Base-by-base conservation (phyloP, 208 protist species). In the Acanthamoeba lenticulata region DNA sequence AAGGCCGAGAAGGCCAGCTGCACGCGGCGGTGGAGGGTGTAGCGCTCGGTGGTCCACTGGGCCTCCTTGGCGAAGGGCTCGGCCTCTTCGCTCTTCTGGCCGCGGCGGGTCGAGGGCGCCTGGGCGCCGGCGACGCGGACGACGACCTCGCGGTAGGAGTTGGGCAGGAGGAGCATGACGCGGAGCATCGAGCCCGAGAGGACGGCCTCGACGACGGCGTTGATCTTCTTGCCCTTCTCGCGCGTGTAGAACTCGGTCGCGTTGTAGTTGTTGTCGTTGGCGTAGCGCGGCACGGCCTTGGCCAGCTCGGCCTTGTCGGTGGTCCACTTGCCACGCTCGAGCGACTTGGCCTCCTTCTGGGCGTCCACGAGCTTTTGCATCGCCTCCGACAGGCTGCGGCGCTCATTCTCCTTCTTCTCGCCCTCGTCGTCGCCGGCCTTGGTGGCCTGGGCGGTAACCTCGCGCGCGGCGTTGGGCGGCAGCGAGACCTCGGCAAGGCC, bases 1-100 rank as follows among this genome's bases (percentile, higher is more conserved):
- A 93, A 93, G 40, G 89, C 89, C 17, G 89, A 57, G 45, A 93
- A 93, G 65, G 42, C 52, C 32, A 93, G 32, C 13, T 93, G 65
- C 19, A 93, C 49, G 24, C 49, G 40, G 57, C 89, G 57, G 65
- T 93, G 57, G 24, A 93, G 65, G n/a, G 49, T 83, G 47, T 93
- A 81, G 11, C 89, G 6, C 65, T 93, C 89, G 67, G 89, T 93
- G 32, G 89, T 93, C 89, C 89, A 93, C 49, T 93, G 89, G 7
- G 89, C 89, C 65, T 93, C 89, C 67, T 93, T 93, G 89, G 45
- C 57, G 36, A 57, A 93, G 67, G 89, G 89, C 55, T 93, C 89
- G 29, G n/a, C 52, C 21, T 72, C 85, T 38, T 91, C 38, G 11
- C 69, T 38, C 65, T 93, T 93, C 65, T 93, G 67, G 83, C 83